Percentiles rank a stretch among this genome's conserved stretches.
phyloP scores from a whole-genome alignment of 306 rosid species.

The Luffa acutangula region DNA sequence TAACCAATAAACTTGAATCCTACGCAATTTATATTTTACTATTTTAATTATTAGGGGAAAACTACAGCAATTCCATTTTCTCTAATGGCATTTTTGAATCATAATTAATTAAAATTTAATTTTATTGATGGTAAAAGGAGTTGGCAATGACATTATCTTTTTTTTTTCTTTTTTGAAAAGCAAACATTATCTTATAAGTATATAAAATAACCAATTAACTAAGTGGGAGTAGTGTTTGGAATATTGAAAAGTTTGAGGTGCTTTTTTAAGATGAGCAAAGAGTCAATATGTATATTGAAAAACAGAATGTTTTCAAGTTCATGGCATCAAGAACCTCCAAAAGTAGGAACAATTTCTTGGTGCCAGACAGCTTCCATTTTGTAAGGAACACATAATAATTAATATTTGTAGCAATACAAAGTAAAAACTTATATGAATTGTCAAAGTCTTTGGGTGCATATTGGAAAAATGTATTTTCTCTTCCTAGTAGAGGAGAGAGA shows the following conservation, averaged over 20 bases:
- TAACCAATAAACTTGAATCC: too few relatives aligned
- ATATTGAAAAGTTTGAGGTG: background rate
- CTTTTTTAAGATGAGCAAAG: background rate
- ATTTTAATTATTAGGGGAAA: too few relatives aligned
- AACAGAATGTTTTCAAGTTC: background rate
- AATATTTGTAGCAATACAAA: too few relatives aligned
- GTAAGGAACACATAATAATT: background rate
- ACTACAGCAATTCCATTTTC: too few relatives aligned
- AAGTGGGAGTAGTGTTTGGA: background rate
- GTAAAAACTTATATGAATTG: too few relatives aligned
- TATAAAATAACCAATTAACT: background rate
- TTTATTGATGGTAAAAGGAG: background rate
- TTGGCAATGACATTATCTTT: background rate
- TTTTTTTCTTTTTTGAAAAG: too few relatives aligned
- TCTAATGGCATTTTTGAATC: background rate
- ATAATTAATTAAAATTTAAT: background rate
- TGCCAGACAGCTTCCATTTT: background rate
- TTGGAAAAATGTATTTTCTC: too few relatives aligned
- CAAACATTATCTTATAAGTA: too few relatives aligned
- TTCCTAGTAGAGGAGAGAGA: too few relatives aligned
- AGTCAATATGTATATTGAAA: background rate
- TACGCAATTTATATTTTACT: too few relatives aligned
- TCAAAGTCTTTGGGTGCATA: too few relatives aligned
- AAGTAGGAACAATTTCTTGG: background rate
- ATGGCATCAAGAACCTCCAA: background rate